Percentiles rank a stretch among this genome's conserved stretches.
Evolutionary conservation across 2,329 filamentous ascomycete genomes (phyloP).

Genomic region (Calonectria pauciramosa): DNA sequence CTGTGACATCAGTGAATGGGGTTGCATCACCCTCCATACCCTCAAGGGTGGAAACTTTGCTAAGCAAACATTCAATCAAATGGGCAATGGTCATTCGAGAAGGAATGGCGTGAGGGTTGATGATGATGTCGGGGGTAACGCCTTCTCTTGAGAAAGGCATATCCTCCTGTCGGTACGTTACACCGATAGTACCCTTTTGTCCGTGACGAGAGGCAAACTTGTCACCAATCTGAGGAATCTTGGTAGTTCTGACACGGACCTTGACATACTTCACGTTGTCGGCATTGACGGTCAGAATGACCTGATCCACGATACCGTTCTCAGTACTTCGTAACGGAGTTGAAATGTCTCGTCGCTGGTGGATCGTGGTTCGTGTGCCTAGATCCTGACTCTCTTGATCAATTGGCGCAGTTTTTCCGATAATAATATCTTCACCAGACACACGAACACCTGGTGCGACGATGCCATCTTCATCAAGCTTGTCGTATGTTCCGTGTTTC

Average conservation of each 20-base stretch:
- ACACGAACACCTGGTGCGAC: constrained; percentile 94
- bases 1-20: constrained; percentile 97
- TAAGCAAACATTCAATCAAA: constrained; percentile 98
- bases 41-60: constrained; percentile 93
- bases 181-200: constrained; percentile 99
- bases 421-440: constrained; percentile 98
- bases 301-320: constrained; percentile 95
- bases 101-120: constrained; percentile 99
- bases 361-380: constrained; percentile 89
- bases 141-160: constrained; percentile 98
- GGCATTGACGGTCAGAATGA: constrained; percentile 93
- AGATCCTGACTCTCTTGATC: constrained; percentile 93
- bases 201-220: constrained; percentile 99
- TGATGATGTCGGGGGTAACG: constrained; percentile 94
- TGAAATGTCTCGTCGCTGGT: constrained; percentile 95
- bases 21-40: constrained; percentile 98
- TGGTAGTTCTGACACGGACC: constrained; percentile 96
- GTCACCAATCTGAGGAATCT: constrained; percentile 98
- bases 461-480: constrained; percentile 96
- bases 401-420: constrained; percentile 97
- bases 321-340: constrained; percentile 96
- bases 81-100: constrained; percentile 99
- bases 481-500: constrained; percentile 97
- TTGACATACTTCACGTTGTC: constrained; percentile 97
- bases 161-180: constrained; percentile 96